Conservation (phyloP, 75 land plant species). For the Sequoia sempervirens region DNA sequence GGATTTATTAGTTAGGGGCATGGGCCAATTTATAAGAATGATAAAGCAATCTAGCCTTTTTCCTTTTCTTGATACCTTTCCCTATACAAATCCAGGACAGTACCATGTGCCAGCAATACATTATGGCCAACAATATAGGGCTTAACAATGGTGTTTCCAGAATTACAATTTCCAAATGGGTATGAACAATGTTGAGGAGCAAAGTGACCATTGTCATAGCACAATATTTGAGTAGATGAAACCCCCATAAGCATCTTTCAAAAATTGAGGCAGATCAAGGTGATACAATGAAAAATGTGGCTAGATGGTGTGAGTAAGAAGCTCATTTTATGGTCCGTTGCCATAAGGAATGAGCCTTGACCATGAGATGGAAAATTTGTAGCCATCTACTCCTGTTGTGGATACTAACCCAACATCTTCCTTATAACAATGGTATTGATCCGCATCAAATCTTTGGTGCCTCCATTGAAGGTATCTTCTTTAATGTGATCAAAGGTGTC, state of each 20-base stretch:
- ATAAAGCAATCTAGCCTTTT: slow-evolving; percentile 39
- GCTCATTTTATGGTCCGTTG: slow-evolving; percentile 20
- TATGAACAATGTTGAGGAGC: slow-evolving; percentile 25
- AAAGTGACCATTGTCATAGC: neutral
- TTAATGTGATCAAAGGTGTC: slow-evolving; percentile 19
- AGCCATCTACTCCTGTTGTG: slow-evolving; percentile 29
- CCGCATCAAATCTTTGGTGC: slow-evolving; percentile 28
- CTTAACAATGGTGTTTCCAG: slow-evolving; percentile 22
- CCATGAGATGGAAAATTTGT: slow-evolving; percentile 48
- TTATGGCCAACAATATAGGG: slow-evolving; percentile 34
- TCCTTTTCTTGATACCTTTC: slow-evolving; percentile 28
- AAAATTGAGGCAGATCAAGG: slow-evolving; percentile 37
- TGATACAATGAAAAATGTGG: slow-evolving; percentile 37
- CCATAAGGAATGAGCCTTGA: slow-evolving; percentile 40
- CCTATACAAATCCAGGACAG: slow-evolving; percentile 22
- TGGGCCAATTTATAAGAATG: slow-evolving; percentile 13
- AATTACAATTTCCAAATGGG: slow-evolving; percentile 21
- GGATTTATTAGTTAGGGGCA: slow-evolving; percentile 22
- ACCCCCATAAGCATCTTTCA: slow-evolving; percentile 44
- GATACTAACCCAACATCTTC: slow-evolving; percentile 33
- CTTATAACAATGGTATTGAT: slow-evolving; percentile 44
- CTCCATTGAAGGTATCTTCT: slow-evolving; percentile 7
- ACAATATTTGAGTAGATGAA: slow-evolving; percentile 24
- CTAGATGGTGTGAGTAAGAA: slow-evolving; percentile 20
- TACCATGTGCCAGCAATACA: slow-evolving; percentile 34